These are phyloP conservation scores for Leccinum uliginosum DNA, from an alignment of 768 basidiomycete genomes.

Conservation along the genomic window DNA sequence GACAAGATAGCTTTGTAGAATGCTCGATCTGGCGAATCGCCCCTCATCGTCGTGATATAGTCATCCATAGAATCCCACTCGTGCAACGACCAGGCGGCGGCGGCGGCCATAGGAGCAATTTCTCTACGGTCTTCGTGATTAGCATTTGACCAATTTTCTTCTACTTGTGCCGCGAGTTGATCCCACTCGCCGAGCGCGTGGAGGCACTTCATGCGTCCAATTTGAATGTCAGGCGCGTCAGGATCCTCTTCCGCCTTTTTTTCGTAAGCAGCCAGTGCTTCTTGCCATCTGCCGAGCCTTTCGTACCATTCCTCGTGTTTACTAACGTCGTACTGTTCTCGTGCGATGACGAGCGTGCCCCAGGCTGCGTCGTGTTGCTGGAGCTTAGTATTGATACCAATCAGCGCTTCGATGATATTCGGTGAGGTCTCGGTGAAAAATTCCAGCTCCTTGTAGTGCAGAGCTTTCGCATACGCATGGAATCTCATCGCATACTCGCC, in stretches of 20 bases:
- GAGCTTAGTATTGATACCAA: constrained; percentile 92
- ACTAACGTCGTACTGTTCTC: constrained; percentile 83
- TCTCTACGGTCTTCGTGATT: constrained; percentile 79
- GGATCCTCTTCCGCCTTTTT: constrained; percentile 74
- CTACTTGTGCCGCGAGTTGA: constrained; percentile 76
- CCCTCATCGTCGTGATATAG: constrained; percentile 90
- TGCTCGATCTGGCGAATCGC: constrained; percentile 87
- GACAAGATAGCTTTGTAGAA: constrained; percentile 96
- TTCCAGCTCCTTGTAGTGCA: constrained; percentile 98
- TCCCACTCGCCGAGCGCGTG: constrained; percentile 99
- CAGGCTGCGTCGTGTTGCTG: constrained; percentile 98
- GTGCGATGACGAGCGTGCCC: constrained; percentile 89
- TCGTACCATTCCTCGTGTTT: constrained; percentile 99
- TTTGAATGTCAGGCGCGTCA: constrained; percentile 67
- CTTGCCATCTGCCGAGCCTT: constrained; percentile 92
- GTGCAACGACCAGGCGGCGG: constrained; percentile 93
- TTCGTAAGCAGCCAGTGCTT: constrained; percentile 84
- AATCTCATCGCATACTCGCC: constrained; percentile 93
- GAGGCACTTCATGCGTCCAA: constrained; percentile 92
- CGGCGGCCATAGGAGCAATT: constrained; percentile 95
- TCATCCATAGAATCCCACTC: constrained; percentile 99
- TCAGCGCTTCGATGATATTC: constrained; percentile 87
- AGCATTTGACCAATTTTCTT: constrained; percentile 82
- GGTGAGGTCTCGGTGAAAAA: constrained; percentile 91
- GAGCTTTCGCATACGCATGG: constrained; percentile 93